These are phyloP conservation scores for Serendipita sp. DNA, from an alignment of 768 basidiomycete species.

Conservation along the genomic window DNA sequence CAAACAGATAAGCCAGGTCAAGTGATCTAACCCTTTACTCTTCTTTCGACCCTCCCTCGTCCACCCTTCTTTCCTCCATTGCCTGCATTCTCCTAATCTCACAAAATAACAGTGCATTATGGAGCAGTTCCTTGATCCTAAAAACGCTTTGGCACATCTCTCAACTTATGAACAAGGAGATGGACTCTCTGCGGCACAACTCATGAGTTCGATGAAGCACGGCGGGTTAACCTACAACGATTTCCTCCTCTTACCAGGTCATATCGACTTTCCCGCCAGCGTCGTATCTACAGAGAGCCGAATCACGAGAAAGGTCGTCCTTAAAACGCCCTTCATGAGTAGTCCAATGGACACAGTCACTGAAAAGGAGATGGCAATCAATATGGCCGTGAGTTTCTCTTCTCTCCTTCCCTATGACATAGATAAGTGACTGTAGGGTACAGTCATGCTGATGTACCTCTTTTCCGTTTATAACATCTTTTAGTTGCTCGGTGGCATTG, in stretches of 20 bases:
- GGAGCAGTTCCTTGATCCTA: conserved; percentile 39
- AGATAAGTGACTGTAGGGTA: background rate
- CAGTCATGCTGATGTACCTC: conserved; percentile 6
- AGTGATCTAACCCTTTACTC: no score
- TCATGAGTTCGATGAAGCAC: conserved; percentile 73
- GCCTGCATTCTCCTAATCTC: no score
- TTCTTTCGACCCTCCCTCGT: no score
- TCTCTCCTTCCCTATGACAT: conserved; percentile 7
- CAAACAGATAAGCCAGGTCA: no score
- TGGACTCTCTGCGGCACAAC: conserved; percentile 69
- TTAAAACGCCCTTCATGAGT: conserved; percentile 94
- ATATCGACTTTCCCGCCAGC: conserved; percentile 80
- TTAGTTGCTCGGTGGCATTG: conserved; percentile 84
- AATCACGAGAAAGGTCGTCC: conserved; percentile 75
- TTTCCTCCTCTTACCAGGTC: conserved; percentile 85
- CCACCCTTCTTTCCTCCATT: no score
- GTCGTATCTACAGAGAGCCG: conserved; percentile 69
- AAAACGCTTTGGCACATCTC: conserved; percentile 61
- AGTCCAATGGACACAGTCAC: conserved; percentile 99
- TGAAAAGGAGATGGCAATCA: conserved; percentile 83
- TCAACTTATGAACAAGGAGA: conserved; percentile 51
- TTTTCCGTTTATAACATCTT: background rate
- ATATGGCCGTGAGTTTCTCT: conserved; percentile 57
- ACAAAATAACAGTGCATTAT: background rate
- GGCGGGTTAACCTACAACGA: conserved; percentile 98